Conservation (phyloP, 345 rosid species). For the Eucalyptus erythrocorys region DNA sequence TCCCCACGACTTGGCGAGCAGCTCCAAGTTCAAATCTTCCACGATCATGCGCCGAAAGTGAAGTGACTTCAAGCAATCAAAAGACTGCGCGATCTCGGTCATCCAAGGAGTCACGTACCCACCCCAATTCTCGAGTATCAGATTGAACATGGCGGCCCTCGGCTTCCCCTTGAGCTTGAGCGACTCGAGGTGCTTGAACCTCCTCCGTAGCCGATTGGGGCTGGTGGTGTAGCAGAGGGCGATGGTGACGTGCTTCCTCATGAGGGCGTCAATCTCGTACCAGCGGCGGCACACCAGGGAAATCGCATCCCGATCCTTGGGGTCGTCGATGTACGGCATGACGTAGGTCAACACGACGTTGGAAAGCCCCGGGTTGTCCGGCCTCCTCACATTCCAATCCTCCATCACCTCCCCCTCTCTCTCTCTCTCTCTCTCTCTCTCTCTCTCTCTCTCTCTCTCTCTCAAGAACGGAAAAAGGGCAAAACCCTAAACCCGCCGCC, state of each 20-base stretch:
- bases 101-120: slow-evolving; percentile 79
- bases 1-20: slow-evolving; percentile 33
- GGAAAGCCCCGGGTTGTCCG: slow-evolving; percentile 1
- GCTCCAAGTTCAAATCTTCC: slow-evolving; percentile 61
- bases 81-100: slow-evolving; percentile 27
- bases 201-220: slow-evolving; percentile 49
- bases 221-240: slow-evolving; percentile 70
- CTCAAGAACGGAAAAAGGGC: not conserved
- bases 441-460: too few relatives aligned
- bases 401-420: slow-evolving; percentile 11
- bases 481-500: not conserved
- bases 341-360: slow-evolving; percentile 53
- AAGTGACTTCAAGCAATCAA: slow-evolving; percentile 48
- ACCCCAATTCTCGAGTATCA: slow-evolving; percentile 95
- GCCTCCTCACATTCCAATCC: slow-evolving; percentile 1
- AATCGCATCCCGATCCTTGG: slow-evolving; percentile 65
- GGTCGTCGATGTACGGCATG: slow-evolving; percentile 59
- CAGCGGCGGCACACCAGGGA: slow-evolving; percentile 72
- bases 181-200: slow-evolving; percentile 65
- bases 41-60: slow-evolving; percentile 89
- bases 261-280: slow-evolving; percentile 64
- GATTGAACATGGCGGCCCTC: slow-evolving; percentile 86
- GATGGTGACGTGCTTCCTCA: slow-evolving; percentile 77
- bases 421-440: too few relatives aligned
- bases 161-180: slow-evolving; percentile 84